Evolutionary conservation across 768 basidiomycete species (phyloP).

Genomic region (Coprinopsis sp.): DNA sequence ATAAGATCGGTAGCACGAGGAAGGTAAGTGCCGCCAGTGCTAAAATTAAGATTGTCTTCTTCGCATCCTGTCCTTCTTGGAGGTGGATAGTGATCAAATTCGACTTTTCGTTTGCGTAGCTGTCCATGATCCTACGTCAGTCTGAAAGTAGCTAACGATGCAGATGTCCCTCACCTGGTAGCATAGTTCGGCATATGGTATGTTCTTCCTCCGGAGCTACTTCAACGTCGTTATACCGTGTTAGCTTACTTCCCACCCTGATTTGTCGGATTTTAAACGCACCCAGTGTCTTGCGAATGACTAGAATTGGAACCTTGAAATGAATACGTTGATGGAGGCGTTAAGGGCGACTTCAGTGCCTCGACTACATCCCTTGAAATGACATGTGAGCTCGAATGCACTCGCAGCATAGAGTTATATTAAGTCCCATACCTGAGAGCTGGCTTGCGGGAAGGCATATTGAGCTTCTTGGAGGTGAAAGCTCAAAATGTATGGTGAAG

Average conservation of each 20-base stretch:
- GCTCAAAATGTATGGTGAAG: too few relatives aligned
- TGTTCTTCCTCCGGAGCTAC: slow-evolving; percentile 31
- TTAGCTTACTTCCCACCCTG: background rate
- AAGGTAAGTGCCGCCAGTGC: slow-evolving; percentile 24
- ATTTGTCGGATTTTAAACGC: slow-evolving; percentile 13
- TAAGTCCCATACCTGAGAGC: too few relatives aligned
- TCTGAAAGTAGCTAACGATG: background rate
- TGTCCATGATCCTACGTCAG: slow-evolving; percentile 13
- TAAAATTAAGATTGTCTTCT: slow-evolving; percentile 21
- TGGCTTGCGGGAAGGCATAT: too few relatives aligned
- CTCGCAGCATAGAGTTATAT: too few relatives aligned
- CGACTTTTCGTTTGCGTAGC: slow-evolving; percentile 35
- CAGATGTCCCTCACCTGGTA: slow-evolving; percentile 26
- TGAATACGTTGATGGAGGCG: slow-evolving; percentile 22
- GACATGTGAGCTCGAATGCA: too few relatives aligned
- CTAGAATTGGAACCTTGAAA: slow-evolving; percentile 38
- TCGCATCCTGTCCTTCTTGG: slow-evolving; percentile 28
- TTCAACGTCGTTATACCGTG: too few relatives aligned
- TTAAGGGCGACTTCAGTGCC: too few relatives aligned
- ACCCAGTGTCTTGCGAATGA: slow-evolving; percentile 36
- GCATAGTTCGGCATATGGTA: slow-evolving; percentile 39
- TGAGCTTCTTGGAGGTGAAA: too few relatives aligned
- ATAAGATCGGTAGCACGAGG: slow-evolving; percentile 20
- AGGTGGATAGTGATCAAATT: slow-evolving; percentile 32
- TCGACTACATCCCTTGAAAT: too few relatives aligned